phyloP scores from a whole-genome alignment of 805 yeast genomes.

The Nakazawaea wickerhamii region DNA sequence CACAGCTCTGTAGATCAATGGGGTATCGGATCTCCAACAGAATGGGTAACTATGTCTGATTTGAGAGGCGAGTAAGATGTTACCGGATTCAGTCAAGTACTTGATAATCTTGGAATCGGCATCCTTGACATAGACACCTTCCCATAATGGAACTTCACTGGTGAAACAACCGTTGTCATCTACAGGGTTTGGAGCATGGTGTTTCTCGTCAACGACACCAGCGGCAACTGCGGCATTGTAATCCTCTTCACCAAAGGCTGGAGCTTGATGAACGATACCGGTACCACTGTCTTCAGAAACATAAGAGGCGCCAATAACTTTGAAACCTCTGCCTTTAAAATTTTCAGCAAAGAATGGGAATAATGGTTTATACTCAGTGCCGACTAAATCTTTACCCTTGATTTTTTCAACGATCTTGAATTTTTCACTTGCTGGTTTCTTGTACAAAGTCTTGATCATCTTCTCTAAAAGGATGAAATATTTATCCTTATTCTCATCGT shows the following conservation, averaged over 20 bases:
- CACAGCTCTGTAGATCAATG: conserved; percentile 90
- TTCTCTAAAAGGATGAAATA: conserved; percentile 82
- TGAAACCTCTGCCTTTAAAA: conserved; percentile 74
- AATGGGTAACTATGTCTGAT: conserved; percentile 95
- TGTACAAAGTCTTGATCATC: conserved; percentile 78
- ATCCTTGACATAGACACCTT: conserved; percentile 87
- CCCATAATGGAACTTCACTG: conserved; percentile 63
- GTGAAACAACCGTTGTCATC: conserved; percentile 91
- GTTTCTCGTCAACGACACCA: conserved; percentile 67
- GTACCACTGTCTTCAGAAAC: conserved; percentile 96
- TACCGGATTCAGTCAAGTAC: conserved; percentile 70
- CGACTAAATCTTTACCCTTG: conserved; percentile 75
- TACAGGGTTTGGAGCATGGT: conserved; percentile 86
- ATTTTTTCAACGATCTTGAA: conserved; percentile 76
- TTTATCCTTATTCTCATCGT: conserved; percentile 79
- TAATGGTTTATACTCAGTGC: conserved; percentile 75
- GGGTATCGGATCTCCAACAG: conserved; percentile 99
- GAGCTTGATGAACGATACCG: conserved; percentile 97
- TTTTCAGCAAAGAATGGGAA: conserved; percentile 75
- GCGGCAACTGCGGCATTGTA: conserved; percentile 70
- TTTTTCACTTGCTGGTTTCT: conserved; percentile 90
- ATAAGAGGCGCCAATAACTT: conserved; percentile 74
- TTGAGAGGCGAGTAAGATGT: conserved; percentile 71
- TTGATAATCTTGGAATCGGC: conserved; percentile 92
- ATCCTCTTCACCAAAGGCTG: conserved; percentile 99